Conservation (phyloP, 192 early-diverging fungal genomes). For the Backusella tuberculispora region DNA sequence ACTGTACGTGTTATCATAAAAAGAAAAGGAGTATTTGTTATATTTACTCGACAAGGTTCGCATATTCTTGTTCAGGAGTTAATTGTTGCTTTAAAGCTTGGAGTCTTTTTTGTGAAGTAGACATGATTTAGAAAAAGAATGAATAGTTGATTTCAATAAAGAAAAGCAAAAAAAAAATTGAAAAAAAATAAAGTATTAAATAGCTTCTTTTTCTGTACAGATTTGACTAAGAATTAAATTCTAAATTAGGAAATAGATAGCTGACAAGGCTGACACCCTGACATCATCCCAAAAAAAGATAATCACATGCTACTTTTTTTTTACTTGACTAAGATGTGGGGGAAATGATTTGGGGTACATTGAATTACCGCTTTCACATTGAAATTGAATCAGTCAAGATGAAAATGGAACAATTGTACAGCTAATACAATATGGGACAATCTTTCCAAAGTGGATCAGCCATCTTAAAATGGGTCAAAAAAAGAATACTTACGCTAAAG, state of each 20-base stretch:
- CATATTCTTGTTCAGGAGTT: slow-evolving; percentile 23
- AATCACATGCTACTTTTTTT: slow-evolving; percentile 5
- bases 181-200: slow-evolving; percentile 11
- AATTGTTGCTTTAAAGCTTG: slow-evolving; percentile 25
- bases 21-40: not conserved
- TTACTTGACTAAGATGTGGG: not conserved
- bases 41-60: slow-evolving; percentile 21
- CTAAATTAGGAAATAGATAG: slow-evolving; percentile 14
- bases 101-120: slow-evolving; percentile 16
- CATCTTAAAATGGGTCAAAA: too few relatives aligned
- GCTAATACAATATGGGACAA: too few relatives aligned
- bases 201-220: not conserved
- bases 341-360: not conserved
- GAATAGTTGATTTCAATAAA: not conserved
- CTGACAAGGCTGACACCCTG: slow-evolving; percentile 13
- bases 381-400: too few relatives aligned
- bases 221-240: slow-evolving; percentile 10
- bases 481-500: too few relatives aligned
- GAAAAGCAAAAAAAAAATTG: slow-evolving; percentile 11
- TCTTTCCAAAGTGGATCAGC: too few relatives aligned
- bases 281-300: not conserved
- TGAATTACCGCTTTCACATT: not conserved
- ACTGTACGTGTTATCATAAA: not conserved
- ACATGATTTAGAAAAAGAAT: slow-evolving; percentile 12
- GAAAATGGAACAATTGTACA: too few relatives aligned